A percentile compares a stretch with the other conserved stretches of the same genome.
Conservation (phyloP, 2,329 filamentous ascomycete genomes). For the Parascedosporium putredinis region DNA sequence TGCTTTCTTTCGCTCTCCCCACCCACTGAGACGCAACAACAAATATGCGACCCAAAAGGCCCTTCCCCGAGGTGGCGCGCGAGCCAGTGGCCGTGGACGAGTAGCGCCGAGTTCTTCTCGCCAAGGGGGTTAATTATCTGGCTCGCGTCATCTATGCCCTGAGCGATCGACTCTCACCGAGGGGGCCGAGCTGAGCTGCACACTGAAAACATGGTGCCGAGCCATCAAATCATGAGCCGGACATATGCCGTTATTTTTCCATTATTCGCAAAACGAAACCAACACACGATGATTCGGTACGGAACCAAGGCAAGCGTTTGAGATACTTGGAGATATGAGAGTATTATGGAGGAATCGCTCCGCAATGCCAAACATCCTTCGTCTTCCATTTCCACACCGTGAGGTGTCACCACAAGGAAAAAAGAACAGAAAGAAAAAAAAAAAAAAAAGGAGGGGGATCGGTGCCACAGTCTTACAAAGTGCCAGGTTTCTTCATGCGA, state of each 20-base stretch:
- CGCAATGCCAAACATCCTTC: too few species aligned
- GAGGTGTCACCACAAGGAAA: too few species aligned
- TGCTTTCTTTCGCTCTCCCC: background rate
- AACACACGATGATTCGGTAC: background rate
- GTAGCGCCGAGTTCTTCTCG: background rate
- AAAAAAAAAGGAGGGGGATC: too few species aligned
- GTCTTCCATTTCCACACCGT: too few species aligned
- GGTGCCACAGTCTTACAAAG: too few species aligned
- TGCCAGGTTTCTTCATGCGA: too few species aligned
- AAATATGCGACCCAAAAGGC: slow-evolving; percentile 1
- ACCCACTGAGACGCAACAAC: background rate
- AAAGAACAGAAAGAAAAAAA: too few species aligned
- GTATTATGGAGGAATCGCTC: background rate
- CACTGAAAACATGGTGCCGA: slow-evolving; percentile 1
- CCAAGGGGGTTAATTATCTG: background rate
- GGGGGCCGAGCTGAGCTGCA: background rate
- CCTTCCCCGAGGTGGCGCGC: background rate
- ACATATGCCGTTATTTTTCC: background rate
- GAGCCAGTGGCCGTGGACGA: background rate
- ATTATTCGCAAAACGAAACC: background rate
- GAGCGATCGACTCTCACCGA: slow-evolving; percentile 1
- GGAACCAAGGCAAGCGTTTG: background rate
- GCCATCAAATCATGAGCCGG: background rate
- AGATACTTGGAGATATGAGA: too few species aligned
- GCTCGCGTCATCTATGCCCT: background rate